Evolutionary conservation across 768 basidiomycete genomes (phyloP), one percentile per base, ranked within the genome.

Genomic region (Xerocomellus dryophilus): DNA sequence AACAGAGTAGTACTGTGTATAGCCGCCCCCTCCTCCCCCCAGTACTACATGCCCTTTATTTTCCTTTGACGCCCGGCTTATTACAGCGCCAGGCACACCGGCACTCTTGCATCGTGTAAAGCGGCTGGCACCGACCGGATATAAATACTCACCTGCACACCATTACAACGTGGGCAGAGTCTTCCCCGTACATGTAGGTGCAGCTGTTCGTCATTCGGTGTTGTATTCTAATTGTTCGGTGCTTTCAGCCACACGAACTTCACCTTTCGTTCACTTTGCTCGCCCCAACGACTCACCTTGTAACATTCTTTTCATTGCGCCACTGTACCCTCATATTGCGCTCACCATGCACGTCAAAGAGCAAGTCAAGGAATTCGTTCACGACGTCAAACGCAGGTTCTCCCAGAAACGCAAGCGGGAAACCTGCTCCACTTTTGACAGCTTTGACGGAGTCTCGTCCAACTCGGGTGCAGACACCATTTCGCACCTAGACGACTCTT

Each of bases 361-460:
- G 17, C 57, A 64, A 0, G 66, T 70, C 40, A 67, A 62, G 23
- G 67, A 61, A 0, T 60, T 70, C 21, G 63, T 70, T 12, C 61
- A 72, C 11, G 69, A 65, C 12, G 65, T 72, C 29, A 72, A 71
- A 47, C 69, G 63, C 47, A 69, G 47, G 45, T 61, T 70, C 18
- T 72, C 71, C 18, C 51, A 60, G 6, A 71, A 61, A 43, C 65
- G 39, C 50, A 62, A 56, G 31, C 61, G 61, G 18, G 52, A 53
- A 4, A 58, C 60, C 31, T 50, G 49, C 34, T 50, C 64, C 27
- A 50, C 56, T 11, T 52, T 27, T 10, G 58, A 65, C 6, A 32
- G 29, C n/a, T 18, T 5, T 5, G 63, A 65, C 35, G 46, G 20
- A 2, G 40, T 43, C 12, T 56, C 59, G n/a, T 39, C 52, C 17